Percentiles rank a stretch among this genome's conserved stretches.
phyloP scores from a whole-genome alignment of 371 early-diverging fungal genomes.

The Ecytonucleospora hepatopenaei region DNA sequence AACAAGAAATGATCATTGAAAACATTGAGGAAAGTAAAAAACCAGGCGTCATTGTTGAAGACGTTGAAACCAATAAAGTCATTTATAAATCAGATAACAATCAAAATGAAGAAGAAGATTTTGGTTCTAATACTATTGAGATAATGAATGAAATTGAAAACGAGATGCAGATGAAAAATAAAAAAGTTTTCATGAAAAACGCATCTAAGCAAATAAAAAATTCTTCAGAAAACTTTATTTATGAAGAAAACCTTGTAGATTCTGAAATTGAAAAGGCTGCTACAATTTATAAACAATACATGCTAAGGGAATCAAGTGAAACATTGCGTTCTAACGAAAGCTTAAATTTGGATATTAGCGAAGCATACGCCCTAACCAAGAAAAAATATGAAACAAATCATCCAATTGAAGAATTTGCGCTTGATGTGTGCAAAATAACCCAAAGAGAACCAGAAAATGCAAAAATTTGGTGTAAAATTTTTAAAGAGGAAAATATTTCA shows the following conservation, averaged over 20 bases:
- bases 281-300: not conserved
- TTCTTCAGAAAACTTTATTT: not conserved
- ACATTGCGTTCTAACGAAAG: not conserved
- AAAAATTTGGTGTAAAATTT: conserved; percentile 58
- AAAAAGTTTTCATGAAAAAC: too few species aligned
- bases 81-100: conserved; percentile 1
- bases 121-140: conserved; percentile 20
- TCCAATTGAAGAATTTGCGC: conserved; percentile 49
- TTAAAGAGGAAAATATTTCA: conserved; percentile 70
- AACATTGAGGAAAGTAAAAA: conserved; percentile 2
- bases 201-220: too few species aligned
- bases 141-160: conserved; percentile 7
- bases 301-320: not conserved
- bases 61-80: not conserved
- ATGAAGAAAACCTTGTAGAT: not conserved
- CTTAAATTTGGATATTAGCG: not conserved
- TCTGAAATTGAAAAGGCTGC: not conserved
- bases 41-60: conserved; percentile 2
- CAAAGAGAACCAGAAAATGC: conserved; percentile 46
- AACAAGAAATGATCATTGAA: conserved; percentile 4
- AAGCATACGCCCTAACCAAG: conserved; percentile 14
- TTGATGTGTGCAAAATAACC: conserved; percentile 43
- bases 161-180: conserved; percentile 10
- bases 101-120: not conserved
- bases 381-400: conserved; percentile 41